These are phyloP conservation scores for Athelia sp. DNA, from an alignment of 1,284 basidiomycete species.

Conservation along the genomic window DNA sequence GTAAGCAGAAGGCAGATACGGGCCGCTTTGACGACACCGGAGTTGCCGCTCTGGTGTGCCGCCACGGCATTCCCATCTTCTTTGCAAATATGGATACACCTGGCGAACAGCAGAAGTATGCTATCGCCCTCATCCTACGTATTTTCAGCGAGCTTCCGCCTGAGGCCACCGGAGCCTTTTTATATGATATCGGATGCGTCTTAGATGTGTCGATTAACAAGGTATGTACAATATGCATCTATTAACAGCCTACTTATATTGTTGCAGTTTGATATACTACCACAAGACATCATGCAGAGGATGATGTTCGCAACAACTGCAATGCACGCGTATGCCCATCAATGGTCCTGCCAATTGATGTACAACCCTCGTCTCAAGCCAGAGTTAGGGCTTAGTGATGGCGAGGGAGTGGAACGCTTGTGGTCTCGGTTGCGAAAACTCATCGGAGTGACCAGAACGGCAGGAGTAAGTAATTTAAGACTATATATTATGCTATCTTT, in stretches of 20 bases:
- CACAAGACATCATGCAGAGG: background rate
- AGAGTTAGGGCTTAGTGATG: constrained; percentile 12
- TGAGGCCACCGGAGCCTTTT: constrained; percentile 2
- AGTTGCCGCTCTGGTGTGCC: constrained; percentile 13
- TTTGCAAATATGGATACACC: constrained; percentile 12
- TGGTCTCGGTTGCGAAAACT: constrained; percentile 8
- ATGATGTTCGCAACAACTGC: constrained; percentile 9
- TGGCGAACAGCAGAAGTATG: constrained; percentile 14
- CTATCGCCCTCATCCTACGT: constrained; percentile 8
- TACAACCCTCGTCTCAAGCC: constrained; percentile 10
- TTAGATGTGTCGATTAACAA: constrained; percentile 2
- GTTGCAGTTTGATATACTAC: constrained; percentile 8
- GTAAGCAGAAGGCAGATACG: constrained; percentile 7
- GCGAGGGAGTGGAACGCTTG: constrained; percentile 14
- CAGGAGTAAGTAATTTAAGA: no score
- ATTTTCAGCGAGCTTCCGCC: constrained; percentile 8
- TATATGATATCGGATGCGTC: constrained; percentile 15
- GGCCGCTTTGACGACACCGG: constrained; percentile 12
- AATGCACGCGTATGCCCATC: constrained; percentile 16
- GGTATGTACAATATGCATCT: no score
- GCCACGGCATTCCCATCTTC: constrained; percentile 11
- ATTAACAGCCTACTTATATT: no score
- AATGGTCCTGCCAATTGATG: constrained; percentile 17
- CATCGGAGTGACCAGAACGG: constrained; percentile 5
- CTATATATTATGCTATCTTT: background rate